phyloP scores from a whole-genome alignment of 2,329 filamentous ascomycete species.

The Penicillium sp. region DNA sequence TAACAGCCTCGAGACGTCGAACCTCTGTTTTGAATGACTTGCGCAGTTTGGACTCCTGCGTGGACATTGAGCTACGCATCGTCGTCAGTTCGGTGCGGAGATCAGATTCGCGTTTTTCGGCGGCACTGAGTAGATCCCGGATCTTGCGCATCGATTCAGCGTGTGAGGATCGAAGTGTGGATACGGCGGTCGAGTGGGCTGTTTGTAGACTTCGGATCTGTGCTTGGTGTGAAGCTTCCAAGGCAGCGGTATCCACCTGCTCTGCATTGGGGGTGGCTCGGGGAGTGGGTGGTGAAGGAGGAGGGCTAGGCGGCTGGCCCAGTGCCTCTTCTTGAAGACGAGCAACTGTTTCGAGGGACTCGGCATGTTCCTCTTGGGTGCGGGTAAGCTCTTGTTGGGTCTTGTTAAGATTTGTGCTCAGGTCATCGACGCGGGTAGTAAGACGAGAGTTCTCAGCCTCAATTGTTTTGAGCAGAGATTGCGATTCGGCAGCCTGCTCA shows the following conservation, averaged over 20 bases:
- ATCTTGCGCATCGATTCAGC: conserved; percentile 42
- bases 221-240: conserved; percentile 39
- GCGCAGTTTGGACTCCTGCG: conserved; percentile 31
- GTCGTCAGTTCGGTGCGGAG: conserved; percentile 37
- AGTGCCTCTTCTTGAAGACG: conserved; percentile 34
- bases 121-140: conserved; percentile 36
- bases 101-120: conserved; percentile 41
- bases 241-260: conserved; percentile 20
- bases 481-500: conserved; percentile 42
- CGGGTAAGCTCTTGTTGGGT: conserved; percentile 35
- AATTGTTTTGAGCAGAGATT: conserved; percentile 41
- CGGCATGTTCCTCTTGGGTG: conserved; percentile 36
- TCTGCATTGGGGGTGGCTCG: conserved; percentile 8
- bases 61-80: conserved; percentile 27
- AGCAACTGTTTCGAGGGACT: conserved; percentile 35
- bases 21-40: conserved; percentile 37
- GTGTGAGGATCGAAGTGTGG: conserved; percentile 43
- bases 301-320: conserved; percentile 36
- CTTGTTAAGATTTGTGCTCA: conserved; percentile 37
- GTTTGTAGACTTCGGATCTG: conserved; percentile 42
- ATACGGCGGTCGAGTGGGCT: conserved; percentile 41
- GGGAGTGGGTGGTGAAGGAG: conserved; percentile 31
- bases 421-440: conserved; percentile 37
- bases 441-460: conserved; percentile 46
- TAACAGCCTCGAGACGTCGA: conserved; percentile 37